Conservation (phyloP, 1,284 basidiomycete genomes). For the Trichosporon inkin region DNA sequence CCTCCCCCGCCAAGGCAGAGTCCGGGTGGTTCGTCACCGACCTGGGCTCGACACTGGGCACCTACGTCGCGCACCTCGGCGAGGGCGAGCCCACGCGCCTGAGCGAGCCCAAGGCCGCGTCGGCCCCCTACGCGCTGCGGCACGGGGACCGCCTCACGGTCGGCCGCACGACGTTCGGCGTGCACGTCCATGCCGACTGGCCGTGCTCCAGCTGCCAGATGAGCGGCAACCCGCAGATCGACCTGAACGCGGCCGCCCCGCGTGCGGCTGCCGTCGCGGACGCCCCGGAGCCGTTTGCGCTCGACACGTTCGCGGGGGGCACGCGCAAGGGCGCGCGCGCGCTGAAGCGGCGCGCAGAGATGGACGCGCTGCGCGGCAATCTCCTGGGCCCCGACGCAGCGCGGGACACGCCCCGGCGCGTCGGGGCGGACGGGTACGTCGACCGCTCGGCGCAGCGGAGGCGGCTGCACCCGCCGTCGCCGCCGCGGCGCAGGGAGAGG, state of each 20-base stretch:
- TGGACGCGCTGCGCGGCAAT: slow-evolving; percentile 33
- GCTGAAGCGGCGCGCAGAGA: slow-evolving; percentile 29
- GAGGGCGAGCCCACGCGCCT: slow-evolving; percentile 18
- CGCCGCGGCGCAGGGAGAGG: slow-evolving; percentile 11
- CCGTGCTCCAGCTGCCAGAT: slow-evolving; percentile 45
- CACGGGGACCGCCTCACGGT: slow-evolving; percentile 38
- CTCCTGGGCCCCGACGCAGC: slow-evolving; percentile 28
- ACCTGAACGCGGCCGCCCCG: slow-evolving; percentile 32
- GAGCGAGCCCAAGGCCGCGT: slow-evolving; percentile 36
- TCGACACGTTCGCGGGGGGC: not conserved
- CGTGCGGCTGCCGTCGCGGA: not conserved
- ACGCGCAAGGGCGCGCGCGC: slow-evolving; percentile 12
- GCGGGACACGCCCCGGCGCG: not conserved
- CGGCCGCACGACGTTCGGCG: slow-evolving; percentile 40
- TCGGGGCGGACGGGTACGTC: slow-evolving; percentile 18
- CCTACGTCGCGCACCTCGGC: slow-evolving; percentile 33
- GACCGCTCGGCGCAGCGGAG: slow-evolving; percentile 46
- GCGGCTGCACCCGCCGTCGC: slow-evolving; percentile 26
- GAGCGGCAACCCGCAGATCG: slow-evolving; percentile 30
- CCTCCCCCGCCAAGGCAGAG: not conserved
- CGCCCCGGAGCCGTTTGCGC: not conserved
- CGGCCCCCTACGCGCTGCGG: slow-evolving; percentile 29
- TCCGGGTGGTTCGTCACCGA: slow-evolving; percentile 46
- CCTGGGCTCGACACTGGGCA: slow-evolving; percentile 48
- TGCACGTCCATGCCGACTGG: slow-evolving; percentile 46